These are phyloP conservation scores for Ehretia macrophylla DNA, from an alignment of 257 asterid species.

Conservation along the genomic window DNA sequence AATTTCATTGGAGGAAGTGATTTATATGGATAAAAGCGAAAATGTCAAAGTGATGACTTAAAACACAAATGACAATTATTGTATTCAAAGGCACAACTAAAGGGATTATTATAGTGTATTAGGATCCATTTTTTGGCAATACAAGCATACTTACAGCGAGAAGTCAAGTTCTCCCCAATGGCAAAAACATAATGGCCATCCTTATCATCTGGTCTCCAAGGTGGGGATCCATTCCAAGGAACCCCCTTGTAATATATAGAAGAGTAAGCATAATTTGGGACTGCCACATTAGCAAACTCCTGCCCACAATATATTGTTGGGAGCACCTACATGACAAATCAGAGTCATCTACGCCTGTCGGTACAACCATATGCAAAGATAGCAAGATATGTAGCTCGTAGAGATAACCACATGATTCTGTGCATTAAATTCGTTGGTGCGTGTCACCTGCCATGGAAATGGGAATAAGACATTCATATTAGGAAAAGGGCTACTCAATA, in stretches of 20 bases:
- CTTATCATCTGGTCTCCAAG: constrained; percentile 82
- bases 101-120: background rate
- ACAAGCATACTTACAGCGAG: constrained; percentile 70
- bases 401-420: constrained; percentile 2
- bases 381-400: background rate
- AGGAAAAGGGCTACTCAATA: background rate
- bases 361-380: background rate
- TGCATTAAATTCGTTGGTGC: background rate
- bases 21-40: no score
- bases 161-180: constrained; percentile 78
- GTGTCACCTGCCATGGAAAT: background rate
- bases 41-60: no score
- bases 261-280: constrained; percentile 64
- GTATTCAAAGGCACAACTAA: no score
- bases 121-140: constrained; percentile 5
- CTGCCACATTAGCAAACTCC: constrained; percentile 44
- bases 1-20: no score
- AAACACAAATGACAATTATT: no score
- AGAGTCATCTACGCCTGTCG: background rate
- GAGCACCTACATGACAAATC: constrained; percentile 50
- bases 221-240: constrained; percentile 70
- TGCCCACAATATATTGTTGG: constrained; percentile 59
- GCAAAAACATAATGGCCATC: constrained; percentile 77
- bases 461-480: background rate
- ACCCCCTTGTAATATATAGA: constrained; percentile 73